These are phyloP conservation scores for Sanguinoderma infundibulare DNA, from an alignment of 1,284 basidiomycete genomes.

Conservation along the genomic window DNA sequence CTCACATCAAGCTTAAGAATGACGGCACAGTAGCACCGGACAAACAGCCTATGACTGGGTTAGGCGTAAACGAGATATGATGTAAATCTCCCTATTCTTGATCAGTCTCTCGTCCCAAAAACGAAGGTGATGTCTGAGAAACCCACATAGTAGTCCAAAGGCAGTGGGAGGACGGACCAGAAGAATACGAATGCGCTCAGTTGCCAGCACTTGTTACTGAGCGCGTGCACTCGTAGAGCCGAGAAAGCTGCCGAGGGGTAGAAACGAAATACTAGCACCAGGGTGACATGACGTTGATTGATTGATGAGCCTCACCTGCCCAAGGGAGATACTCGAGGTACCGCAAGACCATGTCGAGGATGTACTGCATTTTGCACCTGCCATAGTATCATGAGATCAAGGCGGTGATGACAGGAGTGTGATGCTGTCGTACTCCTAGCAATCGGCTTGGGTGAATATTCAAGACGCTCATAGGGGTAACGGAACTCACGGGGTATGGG, in stretches of 20 bases:
- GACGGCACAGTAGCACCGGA: not conserved
- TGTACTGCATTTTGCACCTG: not conserved
- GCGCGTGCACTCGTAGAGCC: not conserved
- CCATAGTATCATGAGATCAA: not conserved
- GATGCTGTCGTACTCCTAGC: not conserved
- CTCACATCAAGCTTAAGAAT: not conserved
- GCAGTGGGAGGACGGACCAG: not conserved
- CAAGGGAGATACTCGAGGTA: not conserved
- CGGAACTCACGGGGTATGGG: not conserved
- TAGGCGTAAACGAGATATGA: not conserved
- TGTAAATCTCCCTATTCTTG: not conserved
- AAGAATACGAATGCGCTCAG: not conserved
- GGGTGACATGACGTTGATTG: not conserved
- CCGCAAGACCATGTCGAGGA: not conserved
- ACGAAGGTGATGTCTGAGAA: not conserved
- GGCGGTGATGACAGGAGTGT: not conserved
- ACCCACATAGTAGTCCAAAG: not conserved
- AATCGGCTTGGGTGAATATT: too few species aligned
- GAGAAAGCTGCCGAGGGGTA: not conserved
- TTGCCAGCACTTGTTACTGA: not conserved
- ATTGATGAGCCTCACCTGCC: not conserved
- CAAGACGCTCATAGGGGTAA: too few species aligned
- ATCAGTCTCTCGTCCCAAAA: not conserved
- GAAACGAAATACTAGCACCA: not conserved
- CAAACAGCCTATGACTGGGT: not conserved